Conservation (phyloP, 805 yeast genomes). For the Yamadazyma takamatsuzukensis region DNA sequence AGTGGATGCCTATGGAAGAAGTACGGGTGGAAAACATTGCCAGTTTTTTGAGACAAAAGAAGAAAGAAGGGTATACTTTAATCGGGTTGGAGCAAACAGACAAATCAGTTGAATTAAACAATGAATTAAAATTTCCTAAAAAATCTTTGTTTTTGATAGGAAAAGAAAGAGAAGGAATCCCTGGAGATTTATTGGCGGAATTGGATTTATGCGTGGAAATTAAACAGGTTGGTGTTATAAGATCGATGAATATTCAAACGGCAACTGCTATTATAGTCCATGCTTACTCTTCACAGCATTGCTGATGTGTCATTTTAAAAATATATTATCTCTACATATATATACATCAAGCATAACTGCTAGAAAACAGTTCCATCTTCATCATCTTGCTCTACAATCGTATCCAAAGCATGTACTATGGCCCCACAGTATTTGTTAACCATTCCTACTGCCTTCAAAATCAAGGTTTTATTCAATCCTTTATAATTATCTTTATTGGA, state of each 20-base stretch:
- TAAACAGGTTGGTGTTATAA: slow-evolving; percentile 84
- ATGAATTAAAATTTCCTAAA: slow-evolving; percentile 65
- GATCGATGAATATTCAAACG: slow-evolving; percentile 96
- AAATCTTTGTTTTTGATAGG: slow-evolving; percentile 80
- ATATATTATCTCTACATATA: slow-evolving; percentile 3
- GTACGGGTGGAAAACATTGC: slow-evolving; percentile 57
- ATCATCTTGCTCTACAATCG: slow-evolving; percentile 39
- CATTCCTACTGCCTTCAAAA: slow-evolving; percentile 54
- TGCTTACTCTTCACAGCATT: slow-evolving; percentile 74
- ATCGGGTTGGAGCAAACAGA: slow-evolving; percentile 94
- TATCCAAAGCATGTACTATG: slow-evolving; percentile 58
- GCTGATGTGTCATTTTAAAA: slow-evolving; percentile 22
- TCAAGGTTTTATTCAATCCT: slow-evolving; percentile 48
- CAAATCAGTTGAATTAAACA: slow-evolving; percentile 68
- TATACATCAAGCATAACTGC: too few relatives aligned
- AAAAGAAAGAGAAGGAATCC: slow-evolving; percentile 86
- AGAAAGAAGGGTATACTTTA: slow-evolving; percentile 74
- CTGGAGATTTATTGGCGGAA: slow-evolving; percentile 77
- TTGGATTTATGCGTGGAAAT: slow-evolving; percentile 86
- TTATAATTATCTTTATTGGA: slow-evolving; percentile 44
- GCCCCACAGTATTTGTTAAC: slow-evolving; percentile 58
- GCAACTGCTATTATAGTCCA: slow-evolving; percentile 94
- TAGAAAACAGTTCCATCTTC: slow-evolving; percentile 26
- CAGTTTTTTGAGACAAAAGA: slow-evolving; percentile 55
- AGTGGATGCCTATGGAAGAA: slow-evolving; percentile 91